Evolutionary conservation across 257 asterid species (phyloP).

Genomic region (Solanum sejunctum): DNA sequence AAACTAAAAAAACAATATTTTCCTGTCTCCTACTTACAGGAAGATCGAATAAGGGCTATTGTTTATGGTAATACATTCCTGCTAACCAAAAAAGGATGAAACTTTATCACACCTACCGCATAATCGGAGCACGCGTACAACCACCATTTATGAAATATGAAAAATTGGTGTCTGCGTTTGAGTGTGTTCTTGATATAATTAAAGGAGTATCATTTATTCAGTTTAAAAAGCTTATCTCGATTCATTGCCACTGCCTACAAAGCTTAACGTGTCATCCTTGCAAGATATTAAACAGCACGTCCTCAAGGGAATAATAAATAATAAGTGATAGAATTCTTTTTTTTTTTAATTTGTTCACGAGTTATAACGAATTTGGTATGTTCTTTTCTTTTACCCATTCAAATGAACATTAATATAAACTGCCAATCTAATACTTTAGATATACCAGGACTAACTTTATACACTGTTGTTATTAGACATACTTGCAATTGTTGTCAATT

Average conservation of each 20-base stretch:
- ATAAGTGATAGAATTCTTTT: too few relatives aligned
- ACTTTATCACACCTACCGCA: not conserved
- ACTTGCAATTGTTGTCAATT: too few relatives aligned
- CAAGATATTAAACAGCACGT: not conserved
- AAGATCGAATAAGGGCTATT: not conserved
- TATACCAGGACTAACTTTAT: too few relatives aligned
- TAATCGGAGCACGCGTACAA: not conserved
- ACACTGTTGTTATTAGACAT: too few relatives aligned
- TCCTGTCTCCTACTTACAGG: not conserved
- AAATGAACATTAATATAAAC: too few relatives aligned
- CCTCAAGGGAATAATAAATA: too few relatives aligned
- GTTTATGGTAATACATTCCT: not conserved
- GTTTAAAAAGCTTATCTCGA: not conserved
- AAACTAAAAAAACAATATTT: too few relatives aligned
- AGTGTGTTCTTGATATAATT: not conserved
- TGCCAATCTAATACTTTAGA: too few relatives aligned
- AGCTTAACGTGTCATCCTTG: not conserved
- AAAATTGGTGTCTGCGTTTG: not conserved
- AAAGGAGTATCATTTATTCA: not conserved
- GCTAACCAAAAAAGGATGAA: not conserved
- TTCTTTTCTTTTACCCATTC: too few relatives aligned
- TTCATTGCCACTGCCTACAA: not conserved
- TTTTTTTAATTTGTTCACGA: too few relatives aligned
- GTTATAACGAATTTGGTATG: too few relatives aligned
- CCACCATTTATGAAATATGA: not conserved